A percentile compares a stretch with the other conserved stretches of the same genome.
Evolutionary conservation across 179 eudicot genomes (phyloP).

Genomic region (Camellia oleifera): DNA sequence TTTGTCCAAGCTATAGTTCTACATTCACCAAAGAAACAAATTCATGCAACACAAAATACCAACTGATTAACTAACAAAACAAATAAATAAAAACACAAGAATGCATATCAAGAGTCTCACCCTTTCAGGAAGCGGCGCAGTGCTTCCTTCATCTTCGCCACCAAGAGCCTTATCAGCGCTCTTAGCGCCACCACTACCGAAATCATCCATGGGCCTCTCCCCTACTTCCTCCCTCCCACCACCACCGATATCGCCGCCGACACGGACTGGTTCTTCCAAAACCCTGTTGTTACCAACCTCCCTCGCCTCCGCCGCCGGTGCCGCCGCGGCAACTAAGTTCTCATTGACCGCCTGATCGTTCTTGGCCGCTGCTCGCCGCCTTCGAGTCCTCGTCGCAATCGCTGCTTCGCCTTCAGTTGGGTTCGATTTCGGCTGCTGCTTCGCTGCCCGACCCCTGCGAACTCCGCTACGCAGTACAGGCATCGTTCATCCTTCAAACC

Average conservation of each 20-base stretch:
- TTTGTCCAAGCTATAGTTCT: not conserved
- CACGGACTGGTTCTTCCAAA: constrained; percentile 21
- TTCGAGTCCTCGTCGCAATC: constrained; percentile 50
- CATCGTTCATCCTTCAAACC: constrained; percentile 55
- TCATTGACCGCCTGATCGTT: constrained; percentile 25
- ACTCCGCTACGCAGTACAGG: constrained; percentile 54
- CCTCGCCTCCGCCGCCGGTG: constrained; percentile 20
- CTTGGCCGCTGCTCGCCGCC: constrained; percentile 41
- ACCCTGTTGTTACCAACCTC: constrained; percentile 24
- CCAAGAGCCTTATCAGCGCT: constrained; percentile 40
- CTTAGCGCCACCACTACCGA: constrained; percentile 26
- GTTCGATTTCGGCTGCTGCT: constrained; percentile 27
- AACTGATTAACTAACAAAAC: constrained; percentile 2
- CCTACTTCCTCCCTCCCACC: constrained; percentile 25
- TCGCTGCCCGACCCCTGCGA: constrained; percentile 53
- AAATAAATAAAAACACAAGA: not conserved
- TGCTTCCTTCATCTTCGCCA: constrained; percentile 42
- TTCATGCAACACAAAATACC: not conserved
- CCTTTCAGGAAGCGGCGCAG: constrained; percentile 48
- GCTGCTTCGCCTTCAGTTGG: constrained; percentile 29
- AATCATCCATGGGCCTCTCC: constrained; percentile 36
- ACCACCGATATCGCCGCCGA: constrained; percentile 10
- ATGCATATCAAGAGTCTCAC: constrained; percentile 26
- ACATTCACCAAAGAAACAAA: not conserved
- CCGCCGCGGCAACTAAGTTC: constrained; percentile 26